phyloP scores from a whole-genome alignment of 345 rosid genomes.

The Gossypioides kirkii region DNA sequence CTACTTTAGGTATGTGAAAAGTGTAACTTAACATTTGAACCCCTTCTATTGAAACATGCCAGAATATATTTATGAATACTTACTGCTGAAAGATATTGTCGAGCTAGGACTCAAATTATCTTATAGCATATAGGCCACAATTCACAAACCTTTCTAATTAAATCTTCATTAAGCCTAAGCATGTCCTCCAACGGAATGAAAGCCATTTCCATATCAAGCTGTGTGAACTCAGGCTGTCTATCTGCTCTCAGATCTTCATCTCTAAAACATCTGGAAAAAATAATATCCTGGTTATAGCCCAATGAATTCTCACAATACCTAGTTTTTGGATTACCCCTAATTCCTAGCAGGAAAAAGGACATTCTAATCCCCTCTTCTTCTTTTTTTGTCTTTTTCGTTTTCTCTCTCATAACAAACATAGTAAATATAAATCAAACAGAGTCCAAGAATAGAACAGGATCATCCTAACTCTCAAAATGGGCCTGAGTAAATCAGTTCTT shows the following conservation, averaged over 20 bases:
- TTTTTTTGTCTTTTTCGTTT: background rate
- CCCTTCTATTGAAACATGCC: background rate
- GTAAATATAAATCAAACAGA: background rate
- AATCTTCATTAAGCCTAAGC: conserved; percentile 84
- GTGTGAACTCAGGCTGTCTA: conserved; percentile 98
- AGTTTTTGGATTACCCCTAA: background rate
- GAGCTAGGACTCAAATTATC: background rate
- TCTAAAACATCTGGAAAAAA: conserved; percentile 75
- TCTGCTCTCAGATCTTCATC: conserved; percentile 99
- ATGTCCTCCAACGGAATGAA: conserved; percentile 87
- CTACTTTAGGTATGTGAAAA: background rate
- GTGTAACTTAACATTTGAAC: background rate
- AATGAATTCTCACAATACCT: background rate
- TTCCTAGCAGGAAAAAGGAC: background rate
- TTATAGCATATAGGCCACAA: conserved; percentile 9
- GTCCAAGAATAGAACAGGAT: background rate
- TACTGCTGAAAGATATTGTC: background rate
- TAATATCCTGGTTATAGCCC: background rate
- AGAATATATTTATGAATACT: background rate
- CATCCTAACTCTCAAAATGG: background rate
- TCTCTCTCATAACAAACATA: background rate
- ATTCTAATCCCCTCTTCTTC: background rate
- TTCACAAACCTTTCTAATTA: conserved; percentile 69
- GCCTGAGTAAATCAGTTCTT: background rate
- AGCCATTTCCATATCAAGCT: conserved; percentile 96